Conservation (phyloP, 495 filamentous ascomycete species). For the Penicillium antarcticum region DNA sequence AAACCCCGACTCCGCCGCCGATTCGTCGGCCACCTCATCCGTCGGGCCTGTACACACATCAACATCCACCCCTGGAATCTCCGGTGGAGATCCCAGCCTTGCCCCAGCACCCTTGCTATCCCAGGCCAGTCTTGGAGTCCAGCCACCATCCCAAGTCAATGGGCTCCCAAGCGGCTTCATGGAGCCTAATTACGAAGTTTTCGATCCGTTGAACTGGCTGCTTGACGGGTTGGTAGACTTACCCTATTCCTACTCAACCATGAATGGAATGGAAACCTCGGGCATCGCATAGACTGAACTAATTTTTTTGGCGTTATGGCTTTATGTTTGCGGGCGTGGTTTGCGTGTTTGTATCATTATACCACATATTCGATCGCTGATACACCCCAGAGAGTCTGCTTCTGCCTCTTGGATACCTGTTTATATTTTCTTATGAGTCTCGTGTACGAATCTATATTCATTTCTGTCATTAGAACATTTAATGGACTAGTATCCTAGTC, state of each 20-base stretch:
- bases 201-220: conserved; percentile 89
- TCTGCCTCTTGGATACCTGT: neutral
- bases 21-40: conserved; percentile 65
- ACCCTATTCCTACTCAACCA: conserved; percentile 54
- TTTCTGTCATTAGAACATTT: neutral
- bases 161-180: conserved; percentile 53
- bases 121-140: conserved; percentile 32
- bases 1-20: conserved; percentile 74
- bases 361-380: conserved; percentile 23
- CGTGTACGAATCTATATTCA: neutral
- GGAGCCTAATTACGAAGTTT: conserved; percentile 73
- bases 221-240: conserved; percentile 81
- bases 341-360: conserved; percentile 29
- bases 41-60: conserved; percentile 30
- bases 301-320: conserved; percentile 11
- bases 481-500: neutral
- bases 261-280: conserved; percentile 40
- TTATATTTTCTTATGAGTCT: conserved; percentile 4
- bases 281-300: conserved; percentile 29
- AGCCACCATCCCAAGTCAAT: conserved; percentile 31
- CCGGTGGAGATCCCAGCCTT: conserved; percentile 43
- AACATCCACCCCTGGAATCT: conserved; percentile 35
- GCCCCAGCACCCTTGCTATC: conserved; percentile 41
- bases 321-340: conserved; percentile 13
- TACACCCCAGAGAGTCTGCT: conserved; percentile 19